Base-by-base conservation (phyloP, 2,329 filamentous ascomycete species). In the Beauveria brongniartii region DNA sequence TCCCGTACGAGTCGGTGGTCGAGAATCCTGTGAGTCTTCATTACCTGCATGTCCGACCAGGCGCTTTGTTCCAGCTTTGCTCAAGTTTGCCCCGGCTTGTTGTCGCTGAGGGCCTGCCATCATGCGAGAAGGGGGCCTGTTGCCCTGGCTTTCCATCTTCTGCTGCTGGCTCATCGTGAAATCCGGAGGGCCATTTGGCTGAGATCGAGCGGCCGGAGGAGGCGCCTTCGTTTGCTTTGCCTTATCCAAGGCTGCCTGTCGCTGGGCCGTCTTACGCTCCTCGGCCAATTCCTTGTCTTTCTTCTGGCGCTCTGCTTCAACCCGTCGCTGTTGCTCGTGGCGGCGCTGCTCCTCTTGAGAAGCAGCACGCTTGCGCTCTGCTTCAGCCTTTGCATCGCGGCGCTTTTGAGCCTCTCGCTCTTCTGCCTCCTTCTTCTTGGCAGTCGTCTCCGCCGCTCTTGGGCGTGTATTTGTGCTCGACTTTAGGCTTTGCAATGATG, bases 341-440 rank as follows among this genome's bases (percentile, higher is more conserved):
- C 76, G 82, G 60, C 78, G 79, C 67, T 89, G 83, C 66, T 90
- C 87, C 63, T 88, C 86, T 66, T 88, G 86, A 20, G 77, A 72
- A 6, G 83, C 84, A 53, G 84, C 83, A 62, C 89, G 82, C 75
- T 92, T 91, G 53, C 89, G 86, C 70, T 96, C 91, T 40, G 89
- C 77, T 67, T 95, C 90, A 18, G 86, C 83, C 74, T 95, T 96
- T 43, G 88, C 86, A 22, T 95, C 90, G 9, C 87, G 86, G 69
- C 91, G 93, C 55, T 87, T 85, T 68, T 92, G 87, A 16, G 85
- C 84, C 65, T 92, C 90, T 53, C 86, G 85, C 70, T 95, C 91
- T 67, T 96, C 92, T 70, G 87, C 88, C 71, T 96, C 91, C 70
- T 89, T 93, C 73, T 92, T 92, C 69, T 86, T 88, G 44, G 90